phyloP scores from a whole-genome alignment of 352 stramenopile genomes.

The Globisporangium spiculum region DNA sequence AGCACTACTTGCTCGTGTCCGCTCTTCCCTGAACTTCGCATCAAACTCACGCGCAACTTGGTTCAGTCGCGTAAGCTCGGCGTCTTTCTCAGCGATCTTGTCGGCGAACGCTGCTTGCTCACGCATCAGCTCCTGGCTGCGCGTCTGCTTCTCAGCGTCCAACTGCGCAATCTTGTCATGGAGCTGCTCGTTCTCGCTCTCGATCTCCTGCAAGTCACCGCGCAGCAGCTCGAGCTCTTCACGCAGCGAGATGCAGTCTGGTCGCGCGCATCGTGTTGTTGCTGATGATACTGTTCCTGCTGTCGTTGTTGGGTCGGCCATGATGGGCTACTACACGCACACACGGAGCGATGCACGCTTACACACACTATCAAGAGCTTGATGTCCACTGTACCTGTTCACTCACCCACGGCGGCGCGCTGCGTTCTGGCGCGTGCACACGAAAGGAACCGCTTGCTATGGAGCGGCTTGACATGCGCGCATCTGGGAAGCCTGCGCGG shows the following conservation, averaged over 20 bases:
- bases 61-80: slow-evolving; percentile 24
- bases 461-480: neutral
- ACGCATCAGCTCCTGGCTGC: slow-evolving; percentile 7
- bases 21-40: neutral
- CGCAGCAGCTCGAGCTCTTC: slow-evolving; percentile 63
- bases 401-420: neutral
- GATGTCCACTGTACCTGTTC: neutral
- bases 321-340: neutral
- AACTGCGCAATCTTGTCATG: slow-evolving; percentile 48
- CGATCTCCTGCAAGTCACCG: slow-evolving; percentile 58
- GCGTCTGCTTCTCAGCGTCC: slow-evolving; percentile 26
- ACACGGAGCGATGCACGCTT: neutral
- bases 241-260: slow-evolving; percentile 61
- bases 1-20: neutral
- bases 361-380: neutral
- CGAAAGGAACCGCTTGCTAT: neutral
- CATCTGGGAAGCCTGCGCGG: neutral
- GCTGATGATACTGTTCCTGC: neutral
- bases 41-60: slow-evolving; percentile 12
- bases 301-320: neutral
- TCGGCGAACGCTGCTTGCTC: neutral
- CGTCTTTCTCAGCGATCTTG: slow-evolving; percentile 24
- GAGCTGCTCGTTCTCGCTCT: slow-evolving; percentile 64
- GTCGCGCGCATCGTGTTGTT: slow-evolving; percentile 34
- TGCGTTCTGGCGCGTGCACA: neutral